Evolutionary conservation across 192 early-diverging fungal genomes (phyloP).

Genomic region (Backusella westeae): DNA sequence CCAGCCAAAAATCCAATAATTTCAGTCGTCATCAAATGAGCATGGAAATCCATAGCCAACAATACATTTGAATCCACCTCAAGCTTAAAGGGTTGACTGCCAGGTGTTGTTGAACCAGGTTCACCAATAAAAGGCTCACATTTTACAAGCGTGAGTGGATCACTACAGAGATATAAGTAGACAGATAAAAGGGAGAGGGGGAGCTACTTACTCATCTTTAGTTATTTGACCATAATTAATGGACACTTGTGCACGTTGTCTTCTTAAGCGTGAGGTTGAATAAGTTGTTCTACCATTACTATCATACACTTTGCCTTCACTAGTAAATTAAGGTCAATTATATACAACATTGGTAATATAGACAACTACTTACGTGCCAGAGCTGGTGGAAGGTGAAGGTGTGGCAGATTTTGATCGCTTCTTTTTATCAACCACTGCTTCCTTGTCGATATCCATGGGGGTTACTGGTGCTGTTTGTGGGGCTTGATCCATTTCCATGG

Average conservation of each 20-base stretch:
- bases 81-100: conserved; percentile 81
- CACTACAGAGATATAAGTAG: conserved; percentile 29
- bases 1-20: conserved; percentile 90
- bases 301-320: conserved; percentile 32
- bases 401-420: background rate
- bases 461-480: background rate
- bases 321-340: conserved; percentile 10
- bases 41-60: conserved; percentile 88
- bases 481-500: background rate
- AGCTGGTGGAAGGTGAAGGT: background rate
- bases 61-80: conserved; percentile 72
- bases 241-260: conserved; percentile 38
- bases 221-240: conserved; percentile 41
- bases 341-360: background rate
- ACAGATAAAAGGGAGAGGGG: background rate
- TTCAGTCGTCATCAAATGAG: conserved; percentile 86
- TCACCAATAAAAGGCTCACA: conserved; percentile 73
- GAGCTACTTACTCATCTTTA: conserved; percentile 34
- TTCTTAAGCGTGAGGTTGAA: conserved; percentile 53
- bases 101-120: conserved; percentile 61
- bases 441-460: background rate
- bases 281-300: conserved; percentile 51
- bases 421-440: background rate
- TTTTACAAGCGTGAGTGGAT: conserved; percentile 81
- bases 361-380: background rate